A percentile compares a stretch with the other conserved stretches of the same genome.
phyloP scores from a whole-genome alignment of 2,329 filamentous ascomycete species.

The Keithomyces neogunnii region DNA sequence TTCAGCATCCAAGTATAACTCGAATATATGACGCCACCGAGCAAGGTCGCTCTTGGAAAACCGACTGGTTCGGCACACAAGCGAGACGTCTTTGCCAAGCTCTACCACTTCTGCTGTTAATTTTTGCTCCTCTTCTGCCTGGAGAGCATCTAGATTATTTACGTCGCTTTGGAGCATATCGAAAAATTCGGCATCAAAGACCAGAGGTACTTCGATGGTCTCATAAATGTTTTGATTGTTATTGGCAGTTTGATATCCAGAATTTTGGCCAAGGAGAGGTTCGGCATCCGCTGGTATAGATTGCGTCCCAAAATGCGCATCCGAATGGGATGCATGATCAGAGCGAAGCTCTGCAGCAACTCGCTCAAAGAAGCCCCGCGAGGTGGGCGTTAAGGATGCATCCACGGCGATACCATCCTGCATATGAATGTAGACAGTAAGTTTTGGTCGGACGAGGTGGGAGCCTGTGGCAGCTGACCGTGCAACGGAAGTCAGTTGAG shows the following conservation, averaged over 20 bases:
- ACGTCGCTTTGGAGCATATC: conserved; percentile 65
- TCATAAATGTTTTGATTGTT: conserved; percentile 14
- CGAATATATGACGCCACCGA: conserved; percentile 73
- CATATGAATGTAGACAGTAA: conserved; percentile 62
- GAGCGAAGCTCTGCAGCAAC: conserved; percentile 39
- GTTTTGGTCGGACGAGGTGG: conserved; percentile 52
- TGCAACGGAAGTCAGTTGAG: neutral
- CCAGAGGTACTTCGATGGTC: conserved; percentile 63
- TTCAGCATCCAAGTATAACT: conserved; percentile 69
- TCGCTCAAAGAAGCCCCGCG: conserved; percentile 53
- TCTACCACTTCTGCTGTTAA: conserved; percentile 55
- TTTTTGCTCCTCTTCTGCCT: conserved; percentile 54
- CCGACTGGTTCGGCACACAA: conserved; percentile 54
- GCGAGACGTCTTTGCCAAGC: conserved; percentile 56
- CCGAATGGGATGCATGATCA: conserved; percentile 3
- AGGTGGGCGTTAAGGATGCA: conserved; percentile 57
- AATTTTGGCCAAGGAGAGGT: neutral
- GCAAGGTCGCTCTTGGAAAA: conserved; percentile 60
- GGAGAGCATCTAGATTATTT: conserved; percentile 57
- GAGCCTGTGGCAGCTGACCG: conserved; percentile 29
- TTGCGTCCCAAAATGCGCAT: conserved; percentile 4
- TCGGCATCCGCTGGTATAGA: neutral
- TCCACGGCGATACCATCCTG: conserved; percentile 59
- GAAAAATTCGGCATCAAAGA: conserved; percentile 75
- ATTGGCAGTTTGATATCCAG: neutral